These are phyloP conservation scores for Chlamydomonas sp. DNA, from an alignment of 139 green algal species.

Conservation along the genomic window DNA sequence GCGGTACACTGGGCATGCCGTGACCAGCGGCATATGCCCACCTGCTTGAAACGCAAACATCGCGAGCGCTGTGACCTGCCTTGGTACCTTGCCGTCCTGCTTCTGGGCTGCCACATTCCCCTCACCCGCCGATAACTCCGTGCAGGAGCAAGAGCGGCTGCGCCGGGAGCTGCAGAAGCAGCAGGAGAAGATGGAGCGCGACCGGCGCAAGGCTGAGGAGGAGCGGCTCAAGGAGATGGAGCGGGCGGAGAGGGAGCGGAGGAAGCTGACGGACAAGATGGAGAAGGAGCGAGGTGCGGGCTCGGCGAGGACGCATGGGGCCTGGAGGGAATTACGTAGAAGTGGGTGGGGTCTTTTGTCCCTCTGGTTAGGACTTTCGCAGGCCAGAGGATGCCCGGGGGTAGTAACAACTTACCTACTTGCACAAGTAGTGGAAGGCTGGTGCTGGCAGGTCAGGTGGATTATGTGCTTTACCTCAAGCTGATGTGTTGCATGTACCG, in stretches of 20 bases:
- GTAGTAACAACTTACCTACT: too few species aligned
- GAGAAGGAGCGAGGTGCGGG: conserved; percentile 43
- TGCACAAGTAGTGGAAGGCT: too few species aligned
- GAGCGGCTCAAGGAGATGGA: conserved; percentile 52
- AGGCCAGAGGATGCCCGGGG: too few species aligned
- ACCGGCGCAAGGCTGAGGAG: conserved; percentile 42
- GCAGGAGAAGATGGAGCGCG: conserved; percentile 37
- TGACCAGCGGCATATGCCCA: not conserved
- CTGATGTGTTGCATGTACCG: not conserved
- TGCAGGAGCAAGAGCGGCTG: conserved; percentile 34
- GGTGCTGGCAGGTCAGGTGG: too few species aligned
- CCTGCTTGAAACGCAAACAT: not conserved
- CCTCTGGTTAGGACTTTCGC: too few species aligned
- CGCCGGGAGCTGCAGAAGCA: conserved; percentile 19
- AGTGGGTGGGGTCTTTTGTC: too few species aligned
- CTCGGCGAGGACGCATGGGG: not conserved
- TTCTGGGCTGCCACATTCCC: not conserved
- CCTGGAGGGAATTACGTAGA: not conserved
- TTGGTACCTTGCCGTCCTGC: too few species aligned
- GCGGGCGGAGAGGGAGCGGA: conserved; percentile 39
- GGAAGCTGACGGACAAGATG: conserved; percentile 30
- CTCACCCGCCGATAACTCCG: not conserved
- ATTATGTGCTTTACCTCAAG: not conserved
- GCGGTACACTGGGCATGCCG: too few species aligned
- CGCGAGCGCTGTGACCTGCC: too few species aligned